These are phyloP conservation scores for Taxawa tesnikishii DNA, from an alignment of 2,329 filamentous ascomycete species.

Conservation along the genomic window DNA sequence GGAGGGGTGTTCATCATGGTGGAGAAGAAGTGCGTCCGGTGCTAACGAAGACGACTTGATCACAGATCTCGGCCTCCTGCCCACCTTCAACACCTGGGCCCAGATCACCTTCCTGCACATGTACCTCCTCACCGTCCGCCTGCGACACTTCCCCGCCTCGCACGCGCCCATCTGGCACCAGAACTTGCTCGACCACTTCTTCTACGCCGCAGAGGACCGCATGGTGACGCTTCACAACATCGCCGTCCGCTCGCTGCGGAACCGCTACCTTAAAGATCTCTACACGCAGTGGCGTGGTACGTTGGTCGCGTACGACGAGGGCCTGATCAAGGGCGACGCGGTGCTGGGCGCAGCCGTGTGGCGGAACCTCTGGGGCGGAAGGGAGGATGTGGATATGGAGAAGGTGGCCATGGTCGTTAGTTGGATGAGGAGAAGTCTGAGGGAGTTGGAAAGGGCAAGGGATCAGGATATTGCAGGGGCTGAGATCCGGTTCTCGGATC, in stretches of 20 bases:
- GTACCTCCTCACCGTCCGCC: slow-evolving; percentile 74
- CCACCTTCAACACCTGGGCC: slow-evolving; percentile 91
- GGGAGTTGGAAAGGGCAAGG: slow-evolving; percentile 38
- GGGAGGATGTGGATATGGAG: slow-evolving; percentile 47
- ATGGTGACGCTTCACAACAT: slow-evolving; percentile 72
- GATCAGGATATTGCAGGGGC: slow-evolving; percentile 40
- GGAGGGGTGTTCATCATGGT: too few species aligned
- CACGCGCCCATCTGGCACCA: slow-evolving; percentile 69
- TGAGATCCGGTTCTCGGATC: slow-evolving; percentile 31
- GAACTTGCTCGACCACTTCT: slow-evolving; percentile 90
- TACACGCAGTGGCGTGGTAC: slow-evolving; percentile 88
- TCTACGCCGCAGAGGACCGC: slow-evolving; percentile 72
- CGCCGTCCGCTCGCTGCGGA: slow-evolving; percentile 40
- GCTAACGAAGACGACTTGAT: slow-evolving; percentile 1
- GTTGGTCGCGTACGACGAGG: slow-evolving; percentile 75
- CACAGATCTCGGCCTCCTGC: slow-evolving; percentile 61
- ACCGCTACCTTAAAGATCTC: slow-evolving; percentile 66
- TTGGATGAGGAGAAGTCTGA: slow-evolving; percentile 48
- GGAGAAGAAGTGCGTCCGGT: too few species aligned
- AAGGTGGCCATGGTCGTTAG: slow-evolving; percentile 50
- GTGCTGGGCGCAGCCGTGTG: slow-evolving; percentile 74
- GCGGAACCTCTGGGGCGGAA: slow-evolving; percentile 82
- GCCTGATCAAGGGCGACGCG: slow-evolving; percentile 62
- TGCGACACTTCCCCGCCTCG: slow-evolving; percentile 64
- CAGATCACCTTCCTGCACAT: slow-evolving; percentile 95